phyloP scores from a whole-genome alignment of 2,329 filamentous ascomycete species.

The Scedosporium minutisporum region DNA sequence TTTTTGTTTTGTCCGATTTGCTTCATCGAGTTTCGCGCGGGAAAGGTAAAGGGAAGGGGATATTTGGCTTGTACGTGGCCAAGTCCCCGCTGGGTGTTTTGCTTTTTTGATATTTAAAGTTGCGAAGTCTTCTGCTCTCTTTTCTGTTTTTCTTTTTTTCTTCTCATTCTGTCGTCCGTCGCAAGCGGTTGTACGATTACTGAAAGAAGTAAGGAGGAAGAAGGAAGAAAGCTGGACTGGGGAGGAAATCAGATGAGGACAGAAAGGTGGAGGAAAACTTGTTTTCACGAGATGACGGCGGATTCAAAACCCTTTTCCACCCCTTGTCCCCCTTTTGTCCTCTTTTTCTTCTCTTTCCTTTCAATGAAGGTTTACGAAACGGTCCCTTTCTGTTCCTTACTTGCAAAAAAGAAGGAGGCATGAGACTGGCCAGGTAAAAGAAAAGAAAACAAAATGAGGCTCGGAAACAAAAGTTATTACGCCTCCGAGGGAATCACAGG shows the following conservation, averaged over 20 bases:
- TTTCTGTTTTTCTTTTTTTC: too few species aligned
- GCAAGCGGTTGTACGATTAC: too few species aligned
- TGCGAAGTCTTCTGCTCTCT: too few species aligned
- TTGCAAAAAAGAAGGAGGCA: not conserved
- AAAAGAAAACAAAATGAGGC: not conserved
- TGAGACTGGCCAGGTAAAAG: not conserved
- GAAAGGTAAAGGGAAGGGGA: not conserved
- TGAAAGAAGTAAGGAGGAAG: too few species aligned
- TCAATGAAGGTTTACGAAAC: not conserved
- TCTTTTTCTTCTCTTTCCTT: not conserved
- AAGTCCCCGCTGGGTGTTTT: not conserved
- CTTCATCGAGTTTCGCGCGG: not conserved
- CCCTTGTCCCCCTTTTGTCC: not conserved
- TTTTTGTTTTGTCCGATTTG: not conserved
- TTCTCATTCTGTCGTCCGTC: too few species aligned
- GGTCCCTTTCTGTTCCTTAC: not conserved
- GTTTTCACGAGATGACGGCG: not conserved
- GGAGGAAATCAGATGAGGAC: too few species aligned
- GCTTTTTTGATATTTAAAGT: not conserved
- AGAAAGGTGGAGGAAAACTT: too few species aligned
- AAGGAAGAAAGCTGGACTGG: too few species aligned
- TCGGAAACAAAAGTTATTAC: not conserved
- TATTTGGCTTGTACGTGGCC: conserved; percentile 2
- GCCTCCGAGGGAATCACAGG: not conserved
- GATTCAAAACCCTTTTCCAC: not conserved